These are phyloP conservation scores for Cladobotryum mycophilum DNA, from an alignment of 2,329 filamentous ascomycete genomes.

Conservation along the genomic window DNA sequence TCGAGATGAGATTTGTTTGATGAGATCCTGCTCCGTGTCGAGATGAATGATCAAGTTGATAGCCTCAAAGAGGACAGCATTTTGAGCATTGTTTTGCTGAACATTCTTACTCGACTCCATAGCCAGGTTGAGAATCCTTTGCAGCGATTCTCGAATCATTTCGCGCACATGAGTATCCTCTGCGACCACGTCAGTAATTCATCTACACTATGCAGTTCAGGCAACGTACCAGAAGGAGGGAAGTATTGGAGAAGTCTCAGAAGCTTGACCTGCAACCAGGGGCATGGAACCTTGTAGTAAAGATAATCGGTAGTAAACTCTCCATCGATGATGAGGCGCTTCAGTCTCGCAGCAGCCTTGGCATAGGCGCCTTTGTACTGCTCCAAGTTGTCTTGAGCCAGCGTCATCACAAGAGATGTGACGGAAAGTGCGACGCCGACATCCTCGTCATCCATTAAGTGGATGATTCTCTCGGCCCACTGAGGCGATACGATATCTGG, in stretches of 20 bases:
- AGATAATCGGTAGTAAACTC: constrained; percentile 89
- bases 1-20: constrained; percentile 90
- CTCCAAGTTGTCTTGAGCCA: constrained; percentile 90
- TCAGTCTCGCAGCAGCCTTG: constrained; percentile 84
- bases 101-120: constrained; percentile 97
- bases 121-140: constrained; percentile 84
- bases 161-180: constrained; percentile 89
- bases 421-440: constrained; percentile 93
- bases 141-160: constrained; percentile 84
- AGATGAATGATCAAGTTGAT: constrained; percentile 98
- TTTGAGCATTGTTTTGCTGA: constrained; percentile 98
- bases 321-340: constrained; percentile 83
- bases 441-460: constrained; percentile 95
- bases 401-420: constrained; percentile 87
- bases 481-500: constrained; percentile 90
- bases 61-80: constrained; percentile 94
- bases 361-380: constrained; percentile 91
- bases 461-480: constrained; percentile 97
- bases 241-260: constrained; percentile 91
- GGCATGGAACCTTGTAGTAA: constrained; percentile 99
- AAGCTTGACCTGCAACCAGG: constrained; percentile 96
- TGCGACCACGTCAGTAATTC: constrained; percentile 28
- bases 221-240: constrained; percentile 70
- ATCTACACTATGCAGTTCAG: not conserved
- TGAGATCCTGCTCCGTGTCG: constrained; percentile 87